phyloP scores from a whole-genome alignment of 768 basidiomycete genomes.

The Ephemerocybe angulata region DNA sequence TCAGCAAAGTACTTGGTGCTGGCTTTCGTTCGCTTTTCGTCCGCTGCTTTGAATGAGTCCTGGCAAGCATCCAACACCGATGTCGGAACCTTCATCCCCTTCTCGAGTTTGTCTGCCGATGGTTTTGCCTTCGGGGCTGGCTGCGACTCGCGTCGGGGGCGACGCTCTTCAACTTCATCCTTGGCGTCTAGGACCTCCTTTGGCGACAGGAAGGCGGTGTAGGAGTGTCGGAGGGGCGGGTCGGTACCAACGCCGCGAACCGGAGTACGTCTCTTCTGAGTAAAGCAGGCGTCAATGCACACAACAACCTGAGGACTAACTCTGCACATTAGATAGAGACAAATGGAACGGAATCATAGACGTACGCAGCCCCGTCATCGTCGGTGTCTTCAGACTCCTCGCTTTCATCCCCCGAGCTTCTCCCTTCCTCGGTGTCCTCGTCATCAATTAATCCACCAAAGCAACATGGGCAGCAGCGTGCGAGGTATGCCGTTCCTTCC shows the following conservation, averaged over 20 bases:
- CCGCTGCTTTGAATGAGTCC: slow-evolving; percentile 29
- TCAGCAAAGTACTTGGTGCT: slow-evolving; percentile 30
- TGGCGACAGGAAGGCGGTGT: slow-evolving; percentile 19
- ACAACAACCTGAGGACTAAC: slow-evolving; percentile 1
- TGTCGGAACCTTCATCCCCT: slow-evolving; percentile 21
- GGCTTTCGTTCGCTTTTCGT: slow-evolving; percentile 22
- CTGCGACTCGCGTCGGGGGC: slow-evolving; percentile 1
- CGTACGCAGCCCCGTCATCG: too few relatives aligned
- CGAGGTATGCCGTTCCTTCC: background rate
- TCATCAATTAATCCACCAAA: too few relatives aligned
- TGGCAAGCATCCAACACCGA: slow-evolving; percentile 31
- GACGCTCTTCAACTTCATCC: slow-evolving; percentile 12
- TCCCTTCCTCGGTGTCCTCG: too few relatives aligned
- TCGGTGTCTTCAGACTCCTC: too few relatives aligned
- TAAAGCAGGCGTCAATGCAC: slow-evolving; percentile 17
- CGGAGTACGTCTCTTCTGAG: slow-evolving; percentile 7
- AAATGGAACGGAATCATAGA: background rate
- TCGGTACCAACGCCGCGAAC: slow-evolving; percentile 10
- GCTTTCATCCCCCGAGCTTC: too few relatives aligned
- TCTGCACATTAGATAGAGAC: background rate
- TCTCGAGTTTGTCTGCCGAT: slow-evolving; percentile 15
- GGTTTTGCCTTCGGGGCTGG: too few relatives aligned
- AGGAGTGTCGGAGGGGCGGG: slow-evolving; percentile 17
- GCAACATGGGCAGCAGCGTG: background rate
- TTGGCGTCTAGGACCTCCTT: slow-evolving; percentile 18